Evolutionary conservation across 352 stramenopile species (phyloP), one percentile per base, ranked within the genome.

Genomic region (Phytophthora hibernalis): DNA sequence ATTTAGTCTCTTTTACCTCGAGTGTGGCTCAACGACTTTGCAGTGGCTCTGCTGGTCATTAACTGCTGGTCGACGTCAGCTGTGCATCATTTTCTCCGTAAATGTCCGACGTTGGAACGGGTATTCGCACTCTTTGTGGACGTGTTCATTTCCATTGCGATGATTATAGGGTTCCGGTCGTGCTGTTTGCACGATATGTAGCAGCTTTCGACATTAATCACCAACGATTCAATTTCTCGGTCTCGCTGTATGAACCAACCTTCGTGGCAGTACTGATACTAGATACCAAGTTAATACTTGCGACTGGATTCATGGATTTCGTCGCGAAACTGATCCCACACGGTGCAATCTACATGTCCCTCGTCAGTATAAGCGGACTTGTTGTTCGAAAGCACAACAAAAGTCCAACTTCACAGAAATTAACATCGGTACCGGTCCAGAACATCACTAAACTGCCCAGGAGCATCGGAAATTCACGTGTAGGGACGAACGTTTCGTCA

Each of bases 21-120:
- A 8, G 45, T 48, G 13, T 71, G 54, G 54, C 61, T 81, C n/a
- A 75, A 81, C 35, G 52, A 47, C 0, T 15, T 74, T 9, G 62
- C 68, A n/a, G 73, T 71, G 13, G 18, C 10, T 0, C 20, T 80
- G 9, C 7, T 80, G 3, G 33, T 76, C 7, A 15, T 38, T 31
- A 85, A 87, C 33, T 83, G 69, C 59, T 90, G 79, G 83, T 76
- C 70, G 16, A 87, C 79, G 12, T 66, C 83, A 21, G 73, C 78
- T 22, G 61, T 76, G 2, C 67, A 86, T 50, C 72, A 83, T 21
- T 72, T 92, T 52, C 13, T 68, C 5, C n/a, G 18, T 28, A 28
- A 28, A 21, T 44, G 16, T 1, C 37, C 5, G 7, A 16, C 37
- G 37, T 16, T 44, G 6, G 37, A 44, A 11, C 13, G 37, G 37